Evolutionary conservation across 2,329 filamentous ascomycete genomes (phyloP), one percentile per base, ranked within the genome.

Genomic region (Colletotrichum nymphaeae): DNA sequence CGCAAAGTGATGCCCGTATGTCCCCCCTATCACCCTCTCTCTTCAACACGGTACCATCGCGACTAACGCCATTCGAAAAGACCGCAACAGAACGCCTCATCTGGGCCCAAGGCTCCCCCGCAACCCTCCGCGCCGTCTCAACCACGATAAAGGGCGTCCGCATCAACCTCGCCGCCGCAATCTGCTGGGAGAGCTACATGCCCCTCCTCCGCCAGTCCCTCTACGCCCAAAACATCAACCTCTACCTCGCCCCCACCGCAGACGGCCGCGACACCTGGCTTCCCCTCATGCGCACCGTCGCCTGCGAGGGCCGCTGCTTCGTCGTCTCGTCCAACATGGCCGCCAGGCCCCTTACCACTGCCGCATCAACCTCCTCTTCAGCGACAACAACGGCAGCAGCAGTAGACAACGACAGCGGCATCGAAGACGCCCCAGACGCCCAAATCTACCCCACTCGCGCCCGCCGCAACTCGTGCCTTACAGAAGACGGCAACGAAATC

Each of bases 111-210:
- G 95, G 95, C 53, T 93, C 92, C 2, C 91, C 95, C 0, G 90
- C 90, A 0, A 97, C 94, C 4, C 88, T 98, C 32, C 90, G 91
- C 75, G 95, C 95, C 4, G 91, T 98, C 1, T 93, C 91, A 30
- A 95, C 95, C 1, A 90, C 87, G 28, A 95, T 98, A 80, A 92
- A 93, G 74, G 95, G 94, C 63, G 90, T 95, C 2, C 91, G 91
- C 75, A 84, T 98, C 73, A 96, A 94, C 69, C 89, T 98, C 73
- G 95, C 93, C 0, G 92, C 93, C 3, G 96, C 95, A 4, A 97
- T 98, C 76, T 98, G 95, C 86, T 98, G 95, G 95, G 95, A 98
- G 82, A 98, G 94, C 82, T 97, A 96, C 84, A 98, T 98, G 95
- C 95, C 95, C 0, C 85, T 98, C 22, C 86, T 98, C 8, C 90